Evolutionary conservation across 1,139 yeast genomes (phyloP).

Genomic region (Kluyveromyces sp.): DNA sequence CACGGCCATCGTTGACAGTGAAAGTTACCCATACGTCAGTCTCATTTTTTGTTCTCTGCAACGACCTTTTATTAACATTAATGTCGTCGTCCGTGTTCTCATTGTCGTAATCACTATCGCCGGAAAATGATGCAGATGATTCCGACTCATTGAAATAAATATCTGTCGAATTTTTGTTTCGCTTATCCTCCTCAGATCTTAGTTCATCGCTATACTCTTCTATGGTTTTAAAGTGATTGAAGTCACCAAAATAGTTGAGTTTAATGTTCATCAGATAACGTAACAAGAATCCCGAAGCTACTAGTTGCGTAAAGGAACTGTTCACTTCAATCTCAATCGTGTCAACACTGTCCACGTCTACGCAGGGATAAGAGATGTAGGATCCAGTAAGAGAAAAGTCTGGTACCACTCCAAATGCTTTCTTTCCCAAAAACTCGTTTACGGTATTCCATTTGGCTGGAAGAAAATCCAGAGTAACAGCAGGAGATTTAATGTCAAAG

Average conservation of each 20-base stretch:
- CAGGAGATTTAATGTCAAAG: conserved; percentile 50
- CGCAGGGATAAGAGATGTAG: conserved; percentile 51
- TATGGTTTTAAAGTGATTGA: conserved; percentile 72
- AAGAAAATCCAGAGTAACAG: conserved; percentile 55
- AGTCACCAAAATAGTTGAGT: conserved; percentile 87
- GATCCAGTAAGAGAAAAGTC: conserved; percentile 59
- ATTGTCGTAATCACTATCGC: conserved; percentile 2
- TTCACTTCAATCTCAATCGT: conserved; percentile 56
- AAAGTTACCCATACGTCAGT: conserved; percentile 69
- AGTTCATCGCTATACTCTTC: conserved; percentile 56
- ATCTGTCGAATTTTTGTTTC: neutral
- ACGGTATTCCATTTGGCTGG: conserved; percentile 92
- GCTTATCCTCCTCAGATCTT: neutral
- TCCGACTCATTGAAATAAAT: neutral
- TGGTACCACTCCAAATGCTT: conserved; percentile 59
- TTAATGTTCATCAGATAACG: conserved; percentile 70
- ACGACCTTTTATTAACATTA: conserved; percentile 25
- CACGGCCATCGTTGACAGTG: conserved; percentile 59
- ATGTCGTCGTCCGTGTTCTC: conserved; percentile 6
- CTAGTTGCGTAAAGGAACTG: conserved; percentile 61
- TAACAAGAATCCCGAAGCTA: conserved; percentile 72
- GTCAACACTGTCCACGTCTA: conserved; percentile 63
- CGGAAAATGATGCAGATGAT: neutral
- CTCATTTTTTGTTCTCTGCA: conserved; percentile 58
- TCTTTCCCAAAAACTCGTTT: conserved; percentile 57